Evolutionary conservation across 345 rosid species (phyloP).

Genomic region (Clarkia xantiana): DNA sequence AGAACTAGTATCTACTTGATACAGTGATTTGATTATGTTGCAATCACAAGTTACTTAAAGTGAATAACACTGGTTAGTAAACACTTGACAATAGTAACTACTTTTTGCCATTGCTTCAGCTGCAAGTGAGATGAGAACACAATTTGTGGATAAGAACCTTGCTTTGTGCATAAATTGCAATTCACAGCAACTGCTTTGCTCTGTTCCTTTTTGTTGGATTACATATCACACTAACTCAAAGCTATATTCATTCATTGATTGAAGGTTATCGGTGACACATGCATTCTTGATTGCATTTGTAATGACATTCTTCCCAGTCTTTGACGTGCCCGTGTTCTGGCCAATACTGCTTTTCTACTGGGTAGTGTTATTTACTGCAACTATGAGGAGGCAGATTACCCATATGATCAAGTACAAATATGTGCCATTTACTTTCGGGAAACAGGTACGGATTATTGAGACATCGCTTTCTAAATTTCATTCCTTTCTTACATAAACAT

Average conservation of each 20-base stretch:
- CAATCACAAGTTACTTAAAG: too few relatives aligned
- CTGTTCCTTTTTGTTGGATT: neutral
- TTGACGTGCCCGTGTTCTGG: constrained; percentile 96
- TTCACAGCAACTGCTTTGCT: neutral
- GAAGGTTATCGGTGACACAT: constrained; percentile 57
- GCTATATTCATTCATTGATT: neutral
- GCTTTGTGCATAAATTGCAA: neutral
- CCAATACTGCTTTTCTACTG: constrained; percentile 93
- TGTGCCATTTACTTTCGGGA: constrained; percentile 81
- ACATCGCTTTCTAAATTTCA: neutral
- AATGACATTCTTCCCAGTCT: constrained; percentile 61
- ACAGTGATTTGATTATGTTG: too few relatives aligned
- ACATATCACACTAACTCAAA: neutral
- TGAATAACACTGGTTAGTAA: too few relatives aligned
- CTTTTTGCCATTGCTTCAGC: too few relatives aligned
- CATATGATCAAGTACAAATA: constrained; percentile 95
- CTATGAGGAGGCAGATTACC: constrained; percentile 84
- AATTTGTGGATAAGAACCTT: too few relatives aligned
- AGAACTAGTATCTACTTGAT: too few relatives aligned
- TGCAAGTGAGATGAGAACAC: too few relatives aligned
- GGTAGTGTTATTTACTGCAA: constrained; percentile 58
- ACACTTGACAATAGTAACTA: too few relatives aligned
- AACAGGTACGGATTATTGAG: constrained; percentile 35
- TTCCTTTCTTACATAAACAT: neutral
- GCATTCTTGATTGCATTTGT: constrained; percentile 64